These are phyloP conservation scores for Leishmania martiniquensis DNA, from an alignment of 208 protist species.

Conservation along the genomic window DNA sequence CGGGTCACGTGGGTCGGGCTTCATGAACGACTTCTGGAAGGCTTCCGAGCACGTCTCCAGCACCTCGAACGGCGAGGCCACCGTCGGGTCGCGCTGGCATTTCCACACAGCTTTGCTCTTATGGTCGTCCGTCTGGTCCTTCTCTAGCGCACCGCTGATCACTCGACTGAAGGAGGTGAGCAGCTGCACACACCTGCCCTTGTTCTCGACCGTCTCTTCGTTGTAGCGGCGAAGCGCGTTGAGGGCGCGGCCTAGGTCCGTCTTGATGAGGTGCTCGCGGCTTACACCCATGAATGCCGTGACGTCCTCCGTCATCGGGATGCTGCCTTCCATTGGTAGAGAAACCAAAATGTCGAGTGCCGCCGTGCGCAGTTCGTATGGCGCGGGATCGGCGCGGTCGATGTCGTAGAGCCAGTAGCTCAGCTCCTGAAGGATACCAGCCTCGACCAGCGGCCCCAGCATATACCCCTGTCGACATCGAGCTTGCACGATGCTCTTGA, in stretches of 20 bases:
- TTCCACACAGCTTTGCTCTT: conserved; percentile 52
- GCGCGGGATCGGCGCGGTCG: conserved; percentile 46
- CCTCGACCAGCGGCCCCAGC: conserved; percentile 53
- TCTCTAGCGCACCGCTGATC: conserved; percentile 26
- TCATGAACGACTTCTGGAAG: conserved; percentile 65
- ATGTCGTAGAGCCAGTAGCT: conserved; percentile 84
- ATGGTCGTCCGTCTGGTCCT: conserved; percentile 25
- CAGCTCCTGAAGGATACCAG: conserved; percentile 76
- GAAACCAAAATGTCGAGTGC: conserved; percentile 74
- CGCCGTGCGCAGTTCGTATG: conserved; percentile 72
- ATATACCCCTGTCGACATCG: conserved; percentile 52
- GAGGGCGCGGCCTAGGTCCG: conserved; percentile 68
- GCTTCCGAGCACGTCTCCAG: conserved; percentile 72
- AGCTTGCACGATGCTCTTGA: conserved; percentile 46
- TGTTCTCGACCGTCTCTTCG: conserved; percentile 65
- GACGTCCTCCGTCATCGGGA: conserved; percentile 42
- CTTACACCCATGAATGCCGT: conserved; percentile 66
- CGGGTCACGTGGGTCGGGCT: conserved; percentile 77
- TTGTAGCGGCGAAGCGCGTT: conserved; percentile 67
- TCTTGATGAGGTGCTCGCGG: conserved; percentile 68
- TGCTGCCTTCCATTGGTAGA: conserved; percentile 63
- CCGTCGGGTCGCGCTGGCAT: conserved; percentile 59
- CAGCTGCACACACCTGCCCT: conserved; percentile 67
- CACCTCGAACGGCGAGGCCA: conserved; percentile 72
- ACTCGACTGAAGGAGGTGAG: conserved; percentile 72